Conservation (phyloP, 2,329 filamentous ascomycete species). For the Magnaporthiopsis rhizophila region DNA sequence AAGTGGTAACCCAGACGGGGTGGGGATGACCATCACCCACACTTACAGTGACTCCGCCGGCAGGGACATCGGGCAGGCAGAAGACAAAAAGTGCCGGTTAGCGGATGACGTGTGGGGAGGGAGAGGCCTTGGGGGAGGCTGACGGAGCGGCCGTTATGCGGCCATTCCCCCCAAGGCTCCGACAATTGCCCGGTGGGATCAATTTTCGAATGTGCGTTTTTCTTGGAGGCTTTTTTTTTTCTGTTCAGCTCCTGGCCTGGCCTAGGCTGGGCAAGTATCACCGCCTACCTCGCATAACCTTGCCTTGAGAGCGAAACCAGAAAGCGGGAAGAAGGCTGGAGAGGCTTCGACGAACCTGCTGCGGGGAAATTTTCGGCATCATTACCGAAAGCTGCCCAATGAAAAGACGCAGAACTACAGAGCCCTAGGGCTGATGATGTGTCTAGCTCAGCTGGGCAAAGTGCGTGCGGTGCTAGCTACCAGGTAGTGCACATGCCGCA, state of each 20-base stretch:
- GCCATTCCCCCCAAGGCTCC: not conserved
- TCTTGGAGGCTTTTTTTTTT: not conserved
- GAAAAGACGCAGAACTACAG: not conserved
- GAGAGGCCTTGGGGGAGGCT: not conserved
- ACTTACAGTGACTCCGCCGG: not conserved
- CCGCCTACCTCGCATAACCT: too few relatives aligned
- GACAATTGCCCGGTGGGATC: not conserved
- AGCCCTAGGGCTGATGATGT: not conserved
- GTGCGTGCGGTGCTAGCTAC: not conserved
- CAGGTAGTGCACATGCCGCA: not conserved
- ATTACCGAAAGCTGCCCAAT: not conserved
- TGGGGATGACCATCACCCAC: not conserved
- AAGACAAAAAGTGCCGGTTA: not conserved
- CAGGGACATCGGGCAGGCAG: not conserved
- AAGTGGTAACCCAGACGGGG: not conserved
- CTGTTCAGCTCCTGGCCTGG: not conserved
- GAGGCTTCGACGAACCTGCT: not conserved
- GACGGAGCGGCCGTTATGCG: not conserved
- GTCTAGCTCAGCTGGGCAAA: not conserved
- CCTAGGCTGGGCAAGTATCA: too few relatives aligned
- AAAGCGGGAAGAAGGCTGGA: too few relatives aligned
- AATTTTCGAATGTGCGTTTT: not conserved
- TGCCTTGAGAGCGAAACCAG: not conserved
- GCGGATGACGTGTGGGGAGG: not conserved
- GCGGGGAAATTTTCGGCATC: not conserved